phyloP scores from a whole-genome alignment of 305 asterid genomes.

The Fraxinus dipetala region DNA sequence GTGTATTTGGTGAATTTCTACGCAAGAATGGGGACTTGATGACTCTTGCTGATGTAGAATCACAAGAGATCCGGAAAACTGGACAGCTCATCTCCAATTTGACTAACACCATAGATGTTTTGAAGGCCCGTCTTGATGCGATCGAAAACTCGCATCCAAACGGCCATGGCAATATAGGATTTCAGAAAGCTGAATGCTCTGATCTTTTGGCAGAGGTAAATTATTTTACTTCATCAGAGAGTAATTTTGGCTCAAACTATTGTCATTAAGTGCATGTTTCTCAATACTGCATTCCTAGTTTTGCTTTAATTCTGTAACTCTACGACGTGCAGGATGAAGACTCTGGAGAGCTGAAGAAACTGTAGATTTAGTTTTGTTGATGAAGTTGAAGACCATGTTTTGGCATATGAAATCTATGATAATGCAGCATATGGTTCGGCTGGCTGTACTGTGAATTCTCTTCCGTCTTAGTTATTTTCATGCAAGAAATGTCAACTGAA shows the following conservation, averaged over 20 bases:
- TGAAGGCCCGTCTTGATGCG: conserved; percentile 40
- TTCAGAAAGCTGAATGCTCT: background rate
- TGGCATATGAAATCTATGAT: background rate
- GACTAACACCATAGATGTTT: conserved; percentile 33
- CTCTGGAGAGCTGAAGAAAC: background rate
- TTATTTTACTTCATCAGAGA: conserved; percentile 4
- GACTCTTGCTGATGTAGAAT: conserved; percentile 48
- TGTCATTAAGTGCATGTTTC: background rate
- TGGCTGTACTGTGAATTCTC: background rate
- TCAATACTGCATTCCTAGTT: background rate
- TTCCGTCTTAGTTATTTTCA: background rate
- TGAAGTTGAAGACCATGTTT: background rate
- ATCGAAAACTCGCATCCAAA: conserved; percentile 19
- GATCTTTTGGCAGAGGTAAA: background rate
- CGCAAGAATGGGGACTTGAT: conserved; percentile 60
- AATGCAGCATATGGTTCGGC: background rate
- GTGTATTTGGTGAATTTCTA: conserved; percentile 46
- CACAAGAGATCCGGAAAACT: conserved; percentile 50
- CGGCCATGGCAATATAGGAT: background rate
- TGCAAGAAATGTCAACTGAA: background rate
- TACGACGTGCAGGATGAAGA: background rate
- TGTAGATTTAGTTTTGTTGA: background rate
- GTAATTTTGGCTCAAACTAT: background rate
- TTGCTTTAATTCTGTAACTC: background rate
- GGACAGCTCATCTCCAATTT: conserved; percentile 36